These are phyloP conservation scores for Myriosclerotinia duriaeana DNA, from an alignment of 2,329 filamentous ascomycete genomes.

Conservation along the genomic window DNA sequence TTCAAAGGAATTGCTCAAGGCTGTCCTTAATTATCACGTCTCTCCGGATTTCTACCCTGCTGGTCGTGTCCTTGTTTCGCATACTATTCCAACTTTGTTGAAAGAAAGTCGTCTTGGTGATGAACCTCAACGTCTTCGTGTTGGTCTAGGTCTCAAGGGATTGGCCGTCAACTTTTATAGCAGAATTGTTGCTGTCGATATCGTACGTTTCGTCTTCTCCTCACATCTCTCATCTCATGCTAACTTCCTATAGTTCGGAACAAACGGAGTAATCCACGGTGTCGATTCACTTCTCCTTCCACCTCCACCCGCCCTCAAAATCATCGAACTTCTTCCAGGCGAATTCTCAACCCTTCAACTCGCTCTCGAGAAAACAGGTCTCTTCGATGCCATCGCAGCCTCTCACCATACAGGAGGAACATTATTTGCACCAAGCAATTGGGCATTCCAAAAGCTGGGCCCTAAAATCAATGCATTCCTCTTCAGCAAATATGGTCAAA, in stretches of 20 bases:
- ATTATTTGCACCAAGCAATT: slow-evolving; percentile 78
- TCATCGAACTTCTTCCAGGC: slow-evolving; percentile 64
- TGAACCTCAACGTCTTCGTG: slow-evolving; percentile 70
- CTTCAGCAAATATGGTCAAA: slow-evolving; percentile 72
- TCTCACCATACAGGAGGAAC: slow-evolving; percentile 63
- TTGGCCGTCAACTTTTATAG: slow-evolving; percentile 75
- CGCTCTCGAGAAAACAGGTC: slow-evolving; percentile 71
- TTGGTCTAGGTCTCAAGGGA: slow-evolving; percentile 61
- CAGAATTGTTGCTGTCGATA: slow-evolving; percentile 66
- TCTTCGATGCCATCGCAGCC: slow-evolving; percentile 60
- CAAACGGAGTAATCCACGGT: slow-evolving; percentile 79
- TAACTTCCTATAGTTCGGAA: slow-evolving; percentile 53
- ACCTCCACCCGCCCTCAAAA: slow-evolving; percentile 62
- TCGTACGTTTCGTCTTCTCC: slow-evolving; percentile 51
- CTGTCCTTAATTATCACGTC: slow-evolving; percentile 73
- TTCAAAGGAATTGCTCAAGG: slow-evolving; percentile 67
- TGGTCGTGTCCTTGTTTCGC: slow-evolving; percentile 61
- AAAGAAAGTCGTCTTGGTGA: slow-evolving; percentile 59
- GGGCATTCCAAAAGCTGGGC: slow-evolving; percentile 75
- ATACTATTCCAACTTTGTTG: slow-evolving; percentile 72
- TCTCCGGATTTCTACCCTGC: slow-evolving; percentile 66
- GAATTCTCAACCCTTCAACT: slow-evolving; percentile 78
- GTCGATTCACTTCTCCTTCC: slow-evolving; percentile 75
- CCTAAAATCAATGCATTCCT: slow-evolving; percentile 76
- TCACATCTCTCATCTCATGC: not conserved